Base-by-base conservation (phyloP, 2,329 filamentous ascomycete species). In the Trichoderma polysporum region DNA sequence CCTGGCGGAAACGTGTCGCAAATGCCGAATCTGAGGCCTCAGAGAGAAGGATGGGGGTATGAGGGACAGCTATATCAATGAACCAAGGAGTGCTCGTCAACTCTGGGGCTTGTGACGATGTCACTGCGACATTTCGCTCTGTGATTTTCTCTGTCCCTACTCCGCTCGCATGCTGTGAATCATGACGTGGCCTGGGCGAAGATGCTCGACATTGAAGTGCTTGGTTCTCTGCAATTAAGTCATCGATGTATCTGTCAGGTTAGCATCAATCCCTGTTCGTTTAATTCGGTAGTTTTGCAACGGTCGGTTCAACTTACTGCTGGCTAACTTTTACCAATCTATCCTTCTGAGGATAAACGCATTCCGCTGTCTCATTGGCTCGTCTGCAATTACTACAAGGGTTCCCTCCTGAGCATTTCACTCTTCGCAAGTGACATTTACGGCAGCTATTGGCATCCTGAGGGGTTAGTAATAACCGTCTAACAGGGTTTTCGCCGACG, bases 21-120 rank as follows among this genome's bases (percentile, higher is more conserved):
- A 79, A 79, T 13, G 76, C 76, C 12, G 74, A 72, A 45, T 79
- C 77, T 15, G 77, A 76, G 0, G 76, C 76, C 59, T 79, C 77
- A n/a, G 75, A 76, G 37, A 79, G 75, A 19, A 78, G 68, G 15
- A 78, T 74, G 1, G 77, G 77, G 2, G 75, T 77, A 35, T 76
- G 74, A 25, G 75, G 35, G 17, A 39, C 35, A 17, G 35, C 13
- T 7, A 39, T 39, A 15, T 39, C 13, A 17, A 39, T 39, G 35
- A 39, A 39, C 13, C 35, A 39, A 39, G 35, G 35, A 12, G 35
- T 39, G 7, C 4, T 15, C 13, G 35, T 4, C 13, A 15, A 3
- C 13, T 39, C 35, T 12, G 35, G 35, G 35, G 17, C 35, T 5
- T 39, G 2, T 39, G 35, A 15, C 35, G 13, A 15, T 39, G 35